These are phyloP conservation scores for Podila verticillata DNA, from an alignment of 192 early-diverging fungal genomes.

Conservation along the genomic window DNA sequence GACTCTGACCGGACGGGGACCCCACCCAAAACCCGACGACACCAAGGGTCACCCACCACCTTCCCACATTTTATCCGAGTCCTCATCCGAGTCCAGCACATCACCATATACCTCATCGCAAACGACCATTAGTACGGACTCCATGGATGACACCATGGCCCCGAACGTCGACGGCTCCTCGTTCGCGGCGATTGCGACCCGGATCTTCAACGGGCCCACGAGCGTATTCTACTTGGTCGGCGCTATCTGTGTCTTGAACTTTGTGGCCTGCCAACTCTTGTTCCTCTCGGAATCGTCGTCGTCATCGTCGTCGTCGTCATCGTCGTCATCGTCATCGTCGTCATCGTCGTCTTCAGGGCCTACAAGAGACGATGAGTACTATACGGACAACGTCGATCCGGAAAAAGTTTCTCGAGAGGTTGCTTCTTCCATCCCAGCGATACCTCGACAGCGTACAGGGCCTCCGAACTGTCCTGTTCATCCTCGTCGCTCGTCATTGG, in stretches of 20 bases:
- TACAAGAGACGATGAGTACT: too few species aligned
- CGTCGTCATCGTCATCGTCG: too few species aligned
- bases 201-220: conserved; percentile 14
- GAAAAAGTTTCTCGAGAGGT: too few species aligned
- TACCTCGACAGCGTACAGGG: too few species aligned
- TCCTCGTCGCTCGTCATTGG: too few species aligned
- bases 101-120: not conserved
- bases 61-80: not conserved
- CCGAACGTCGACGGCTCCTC: not conserved
- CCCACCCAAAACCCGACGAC: not conserved
- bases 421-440: too few species aligned
- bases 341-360: too few species aligned
- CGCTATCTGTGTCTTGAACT: conserved; percentile 22
- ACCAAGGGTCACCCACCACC: not conserved
- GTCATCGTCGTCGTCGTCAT: too few species aligned
- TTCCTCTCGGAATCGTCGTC: not conserved
- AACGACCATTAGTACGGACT: not conserved
- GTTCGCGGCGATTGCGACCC: not conserved
- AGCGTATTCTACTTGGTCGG: conserved; percentile 30
- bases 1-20: not conserved
- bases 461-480: too few species aligned
- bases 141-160: not conserved
- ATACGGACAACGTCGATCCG: too few species aligned
- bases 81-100: not conserved
- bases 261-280: conserved; percentile 21